phyloP scores from a whole-genome alignment of 2,329 filamentous ascomycete species.

The Pyricularia pennisetigena region DNA sequence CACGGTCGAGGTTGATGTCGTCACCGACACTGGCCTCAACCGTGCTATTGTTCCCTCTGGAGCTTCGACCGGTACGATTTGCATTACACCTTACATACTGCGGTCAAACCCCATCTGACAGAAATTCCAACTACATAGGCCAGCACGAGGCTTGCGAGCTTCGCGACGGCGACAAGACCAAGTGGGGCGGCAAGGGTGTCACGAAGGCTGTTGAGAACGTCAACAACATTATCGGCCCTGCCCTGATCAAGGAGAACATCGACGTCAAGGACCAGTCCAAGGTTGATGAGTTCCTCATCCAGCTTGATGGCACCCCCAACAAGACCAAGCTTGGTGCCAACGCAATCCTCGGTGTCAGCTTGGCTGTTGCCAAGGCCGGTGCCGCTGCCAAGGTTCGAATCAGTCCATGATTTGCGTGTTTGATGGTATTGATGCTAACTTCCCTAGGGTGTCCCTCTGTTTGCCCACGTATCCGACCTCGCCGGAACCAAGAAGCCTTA shows the following conservation, averaged over 20 bases:
- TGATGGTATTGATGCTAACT: conserved; percentile 1
- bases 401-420: neutral
- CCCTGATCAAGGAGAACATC: conserved; percentile 70
- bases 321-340: conserved; percentile 86
- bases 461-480: conserved; percentile 79
- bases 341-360: conserved; percentile 74
- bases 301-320: conserved; percentile 76
- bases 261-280: conserved; percentile 82
- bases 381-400: conserved; percentile 66
- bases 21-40: conserved; percentile 93
- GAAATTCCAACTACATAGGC: conserved; percentile 36
- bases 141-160: conserved; percentile 88
- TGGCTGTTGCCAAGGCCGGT: conserved; percentile 81
- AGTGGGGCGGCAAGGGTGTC: conserved; percentile 84
- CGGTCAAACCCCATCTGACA: conserved; percentile 6
- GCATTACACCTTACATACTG: neutral
- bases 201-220: conserved; percentile 79
- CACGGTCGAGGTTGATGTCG: conserved; percentile 95
- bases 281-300: conserved; percentile 76
- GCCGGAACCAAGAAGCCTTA: conserved; percentile 87
- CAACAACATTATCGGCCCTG: conserved; percentile 70
- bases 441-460: conserved; percentile 63
- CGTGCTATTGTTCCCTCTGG: conserved; percentile 95
- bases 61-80: conserved; percentile 74
- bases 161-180: conserved; percentile 78